A percentile compares a stretch with the other conserved stretches of the same genome.
Evolutionary conservation across 2,329 filamentous ascomycete genomes (phyloP).

Genomic region (Ophiostoma sp.): DNA sequence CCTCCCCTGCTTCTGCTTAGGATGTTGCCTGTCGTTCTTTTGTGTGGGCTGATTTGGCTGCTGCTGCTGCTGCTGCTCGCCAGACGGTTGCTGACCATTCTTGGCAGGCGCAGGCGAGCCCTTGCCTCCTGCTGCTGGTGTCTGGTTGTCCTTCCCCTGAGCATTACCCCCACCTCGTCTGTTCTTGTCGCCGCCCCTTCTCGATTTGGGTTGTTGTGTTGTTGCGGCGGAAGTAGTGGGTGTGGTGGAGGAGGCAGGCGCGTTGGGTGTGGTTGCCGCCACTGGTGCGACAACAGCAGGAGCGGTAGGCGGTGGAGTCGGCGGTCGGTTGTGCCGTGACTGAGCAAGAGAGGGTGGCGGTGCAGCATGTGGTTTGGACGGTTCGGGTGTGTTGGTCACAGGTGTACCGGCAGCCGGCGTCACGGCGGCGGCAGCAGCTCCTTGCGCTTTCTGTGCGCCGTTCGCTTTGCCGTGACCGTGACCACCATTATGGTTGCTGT

Average conservation of each 20-base stretch:
- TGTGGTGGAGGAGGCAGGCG: background rate
- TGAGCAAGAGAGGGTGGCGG: conserved; percentile 29
- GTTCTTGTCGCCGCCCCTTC: conserved; percentile 8
- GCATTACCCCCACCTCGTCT: background rate
- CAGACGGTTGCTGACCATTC: conserved; percentile 18
- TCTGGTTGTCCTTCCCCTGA: background rate
- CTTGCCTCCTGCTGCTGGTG: background rate
- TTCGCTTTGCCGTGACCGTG: background rate
- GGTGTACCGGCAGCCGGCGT: background rate
- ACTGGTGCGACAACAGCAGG: background rate
- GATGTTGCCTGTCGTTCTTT: background rate
- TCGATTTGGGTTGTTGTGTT: conserved; percentile 7
- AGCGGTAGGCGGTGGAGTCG: conserved; percentile 22
- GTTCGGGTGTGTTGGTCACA: background rate
- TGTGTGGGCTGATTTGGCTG: background rate
- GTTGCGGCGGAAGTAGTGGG: background rate
- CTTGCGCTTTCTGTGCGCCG: background rate
- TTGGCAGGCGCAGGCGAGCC: background rate
- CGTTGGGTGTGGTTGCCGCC: background rate
- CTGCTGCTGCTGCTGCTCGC: conserved; percentile 19
- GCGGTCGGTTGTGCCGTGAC: conserved; percentile 30
- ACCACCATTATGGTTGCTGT: background rate
- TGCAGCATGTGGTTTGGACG: background rate
- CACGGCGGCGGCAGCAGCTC: background rate
- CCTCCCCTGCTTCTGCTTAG: background rate